A percentile compares a stretch with the other conserved stretches of the same genome.
Evolutionary conservation across 1,284 basidiomycete species (phyloP).

Genomic region (Tausonia pullulans): DNA sequence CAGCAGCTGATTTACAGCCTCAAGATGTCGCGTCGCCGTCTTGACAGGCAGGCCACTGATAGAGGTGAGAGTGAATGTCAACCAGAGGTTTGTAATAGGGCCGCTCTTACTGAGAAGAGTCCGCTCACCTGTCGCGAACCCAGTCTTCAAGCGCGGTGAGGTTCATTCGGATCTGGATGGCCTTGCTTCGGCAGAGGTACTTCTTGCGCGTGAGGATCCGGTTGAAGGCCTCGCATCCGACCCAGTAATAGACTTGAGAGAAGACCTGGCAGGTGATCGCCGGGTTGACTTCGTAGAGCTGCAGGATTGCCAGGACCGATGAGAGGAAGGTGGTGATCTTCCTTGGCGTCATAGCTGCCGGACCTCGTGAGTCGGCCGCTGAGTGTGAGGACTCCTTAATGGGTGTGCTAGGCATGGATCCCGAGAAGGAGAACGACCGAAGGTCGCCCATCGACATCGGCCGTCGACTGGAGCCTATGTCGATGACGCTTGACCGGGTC

Average conservation of each 20-base stretch:
- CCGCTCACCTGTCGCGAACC: conserved; percentile 52
- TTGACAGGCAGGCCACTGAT: conserved; percentile 57
- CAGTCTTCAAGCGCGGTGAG: conserved; percentile 80
- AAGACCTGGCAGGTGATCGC: conserved; percentile 79
- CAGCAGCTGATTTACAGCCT: conserved; percentile 68
- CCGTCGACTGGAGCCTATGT: not conserved
- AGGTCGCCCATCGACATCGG: conserved; percentile 1
- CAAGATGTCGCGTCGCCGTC: conserved; percentile 62
- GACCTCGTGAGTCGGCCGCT: not conserved
- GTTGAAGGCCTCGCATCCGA: conserved; percentile 79
- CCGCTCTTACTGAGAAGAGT: too few species aligned
- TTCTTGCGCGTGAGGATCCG: conserved; percentile 82
- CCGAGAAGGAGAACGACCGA: not conserved
- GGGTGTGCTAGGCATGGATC: not conserved
- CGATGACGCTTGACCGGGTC: not conserved
- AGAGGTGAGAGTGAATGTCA: conserved; percentile 1
- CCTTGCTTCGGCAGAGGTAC: conserved; percentile 80
- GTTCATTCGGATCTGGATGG: conserved; percentile 84
- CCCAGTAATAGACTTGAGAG: conserved; percentile 59
- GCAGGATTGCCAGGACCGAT: conserved; percentile 73
- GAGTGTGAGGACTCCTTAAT: not conserved
- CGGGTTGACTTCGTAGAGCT: conserved; percentile 83
- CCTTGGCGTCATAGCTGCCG: conserved; percentile 41
- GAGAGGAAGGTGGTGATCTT: conserved; percentile 73
- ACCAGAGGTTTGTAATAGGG: too few species aligned